phyloP scores from a whole-genome alignment of 2,329 filamentous ascomycete species.

The Ophiostoma sp. region DNA sequence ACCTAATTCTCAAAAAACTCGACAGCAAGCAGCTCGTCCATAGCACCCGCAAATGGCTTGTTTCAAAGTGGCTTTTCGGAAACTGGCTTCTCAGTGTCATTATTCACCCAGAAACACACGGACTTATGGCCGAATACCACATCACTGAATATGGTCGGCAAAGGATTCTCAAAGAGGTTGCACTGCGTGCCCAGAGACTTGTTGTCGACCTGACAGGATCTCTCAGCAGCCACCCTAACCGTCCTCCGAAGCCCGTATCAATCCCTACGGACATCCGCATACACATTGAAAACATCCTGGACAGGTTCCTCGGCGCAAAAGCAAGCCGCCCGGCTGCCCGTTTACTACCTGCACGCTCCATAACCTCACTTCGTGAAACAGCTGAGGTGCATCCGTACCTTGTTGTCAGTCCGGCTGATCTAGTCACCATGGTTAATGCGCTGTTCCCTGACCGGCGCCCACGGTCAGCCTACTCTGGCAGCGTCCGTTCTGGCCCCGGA shows the following conservation, averaged over 20 bases:
- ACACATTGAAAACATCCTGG: slow-evolving; percentile 67
- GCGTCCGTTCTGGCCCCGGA: slow-evolving; percentile 59
- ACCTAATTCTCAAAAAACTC: slow-evolving; percentile 73
- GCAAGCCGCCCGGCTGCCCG: slow-evolving; percentile 49
- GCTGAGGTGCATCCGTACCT: slow-evolving; percentile 73
- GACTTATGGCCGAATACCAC: slow-evolving; percentile 81
- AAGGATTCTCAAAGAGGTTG: slow-evolving; percentile 73
- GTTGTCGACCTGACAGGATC: slow-evolving; percentile 63
- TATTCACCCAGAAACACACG: slow-evolving; percentile 77
- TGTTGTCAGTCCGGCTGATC: slow-evolving; percentile 71
- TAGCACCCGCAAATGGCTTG: slow-evolving; percentile 73
- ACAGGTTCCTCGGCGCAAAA: slow-evolving; percentile 53
- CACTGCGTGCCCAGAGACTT: slow-evolving; percentile 70
- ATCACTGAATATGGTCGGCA: slow-evolving; percentile 87
- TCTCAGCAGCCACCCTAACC: slow-evolving; percentile 16
- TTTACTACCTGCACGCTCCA: slow-evolving; percentile 64
- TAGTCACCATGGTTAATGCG: slow-evolving; percentile 73
- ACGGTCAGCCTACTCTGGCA: slow-evolving; percentile 56
- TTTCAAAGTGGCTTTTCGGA: slow-evolving; percentile 88
- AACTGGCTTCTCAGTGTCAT: slow-evolving; percentile 78
- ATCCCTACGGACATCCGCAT: slow-evolving; percentile 58
- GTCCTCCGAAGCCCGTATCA: slow-evolving; percentile 43
- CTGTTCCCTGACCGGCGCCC: slow-evolving; percentile 73
- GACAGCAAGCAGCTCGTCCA: slow-evolving; percentile 56
- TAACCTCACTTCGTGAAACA: slow-evolving; percentile 69